phyloP scores from a whole-genome alignment of 139 green algal genomes.

The Coelastrella sp. region DNA sequence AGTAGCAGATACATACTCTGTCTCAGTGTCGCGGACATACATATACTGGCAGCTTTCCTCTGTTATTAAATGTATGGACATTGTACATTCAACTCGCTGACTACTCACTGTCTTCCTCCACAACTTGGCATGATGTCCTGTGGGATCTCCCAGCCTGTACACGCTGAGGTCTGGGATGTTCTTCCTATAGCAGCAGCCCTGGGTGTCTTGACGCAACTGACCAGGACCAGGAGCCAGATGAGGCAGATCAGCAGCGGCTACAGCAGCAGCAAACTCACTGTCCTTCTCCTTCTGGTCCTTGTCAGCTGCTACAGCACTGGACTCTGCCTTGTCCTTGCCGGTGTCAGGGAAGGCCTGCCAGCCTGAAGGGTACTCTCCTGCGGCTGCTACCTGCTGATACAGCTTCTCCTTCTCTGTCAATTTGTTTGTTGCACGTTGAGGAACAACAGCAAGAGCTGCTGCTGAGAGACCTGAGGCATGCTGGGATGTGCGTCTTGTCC shows the following conservation, averaged over 20 bases:
- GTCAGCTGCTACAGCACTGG: not conserved
- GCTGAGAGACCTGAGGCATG: not conserved
- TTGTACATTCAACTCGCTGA: not conserved
- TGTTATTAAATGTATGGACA: too few species aligned
- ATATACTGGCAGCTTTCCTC: too few species aligned
- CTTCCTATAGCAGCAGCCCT: not conserved
- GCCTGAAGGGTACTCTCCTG: not conserved
- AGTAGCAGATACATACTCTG: not conserved
- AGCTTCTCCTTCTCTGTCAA: not conserved
- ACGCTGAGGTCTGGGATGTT: not conserved
- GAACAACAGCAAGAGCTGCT: not conserved
- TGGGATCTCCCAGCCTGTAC: constrained; percentile 5
- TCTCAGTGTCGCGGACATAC: too few species aligned
- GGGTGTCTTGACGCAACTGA: not conserved
- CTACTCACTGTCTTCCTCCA: not conserved
- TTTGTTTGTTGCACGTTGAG: not conserved
- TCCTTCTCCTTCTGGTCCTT: not conserved
- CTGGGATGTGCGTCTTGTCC: not conserved
- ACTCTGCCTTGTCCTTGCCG: not conserved
- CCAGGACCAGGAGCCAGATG: not conserved
- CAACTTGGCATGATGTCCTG: constrained; percentile 10
- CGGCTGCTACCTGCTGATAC: not conserved
- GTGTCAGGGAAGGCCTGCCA: not conserved
- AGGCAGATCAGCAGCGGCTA: not conserved
- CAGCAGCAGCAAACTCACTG: not conserved